Percentiles rank a stretch among this genome's conserved stretches.
Conservation (phyloP, 2,329 filamentous ascomycete species). For the Pseudohalonectria lignicola region DNA sequence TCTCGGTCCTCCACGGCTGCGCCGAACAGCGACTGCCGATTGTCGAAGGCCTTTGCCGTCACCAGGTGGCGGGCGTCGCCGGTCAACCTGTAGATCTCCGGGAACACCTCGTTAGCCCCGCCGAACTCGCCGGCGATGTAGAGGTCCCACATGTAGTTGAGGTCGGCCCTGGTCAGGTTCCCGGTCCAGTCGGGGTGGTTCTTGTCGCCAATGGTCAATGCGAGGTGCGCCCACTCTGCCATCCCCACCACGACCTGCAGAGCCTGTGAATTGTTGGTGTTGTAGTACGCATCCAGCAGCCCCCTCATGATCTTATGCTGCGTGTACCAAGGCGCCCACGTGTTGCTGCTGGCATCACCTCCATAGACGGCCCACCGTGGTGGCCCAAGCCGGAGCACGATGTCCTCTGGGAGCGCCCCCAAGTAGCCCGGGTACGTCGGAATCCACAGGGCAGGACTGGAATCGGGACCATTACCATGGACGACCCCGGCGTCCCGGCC, state of each 20-base stretch:
- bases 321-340: conserved; percentile 22
- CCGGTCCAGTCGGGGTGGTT: conserved; percentile 18
- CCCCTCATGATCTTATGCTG: conserved; percentile 22
- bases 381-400: conserved; percentile 18
- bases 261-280: conserved; percentile 19
- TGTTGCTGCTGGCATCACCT: conserved; percentile 14
- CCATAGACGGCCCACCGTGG: conserved; percentile 21
- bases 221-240: conserved; percentile 21
- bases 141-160: conserved; percentile 23
- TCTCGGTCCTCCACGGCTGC: conserved; percentile 16
- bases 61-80: conserved; percentile 15
- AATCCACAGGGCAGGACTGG: conserved; percentile 12
- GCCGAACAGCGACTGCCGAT: conserved; percentile 18
- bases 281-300: conserved; percentile 20
- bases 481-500: conserved; percentile 2
- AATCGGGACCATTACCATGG: conserved; percentile 5
- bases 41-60: conserved; percentile 19
- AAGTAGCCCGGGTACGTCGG: conserved; percentile 19
- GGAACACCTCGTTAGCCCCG: conserved; percentile 19
- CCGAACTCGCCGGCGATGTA: conserved; percentile 21
- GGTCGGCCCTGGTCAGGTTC: conserved; percentile 17
- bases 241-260: conserved; percentile 16
- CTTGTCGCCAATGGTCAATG: conserved; percentile 19
- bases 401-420: conserved; percentile 19
- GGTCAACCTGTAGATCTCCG: conserved; percentile 19